Evolutionary conservation across 73 alveolate species (phyloP), one percentile per base, ranked within the genome.

Genomic region (Stentor roeselii): DNA sequence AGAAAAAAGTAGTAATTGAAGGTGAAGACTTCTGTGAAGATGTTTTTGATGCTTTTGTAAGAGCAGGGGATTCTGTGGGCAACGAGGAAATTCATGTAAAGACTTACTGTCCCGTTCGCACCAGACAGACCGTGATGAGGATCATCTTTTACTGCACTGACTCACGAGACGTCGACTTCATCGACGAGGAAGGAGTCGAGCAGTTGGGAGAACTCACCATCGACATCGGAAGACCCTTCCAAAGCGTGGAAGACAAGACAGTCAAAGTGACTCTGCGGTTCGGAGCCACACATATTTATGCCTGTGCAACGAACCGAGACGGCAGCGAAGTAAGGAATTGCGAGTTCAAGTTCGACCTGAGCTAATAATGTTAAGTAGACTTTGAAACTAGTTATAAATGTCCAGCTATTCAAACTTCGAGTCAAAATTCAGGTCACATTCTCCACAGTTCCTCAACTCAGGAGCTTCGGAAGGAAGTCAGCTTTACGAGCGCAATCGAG

Each of bases 21-120:
- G 99, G 99, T 11, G 99, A 96, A 74, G 99, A 96, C 39, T 96
- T 96, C 89, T 94, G 99, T 86, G 99, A 96, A 88, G 99, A 96
- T 90, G 99, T 96, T 39, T 96, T 96, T 86, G 99, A 96, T 85
- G 98, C 98, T 41, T 96, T 96, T 86, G 99, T 96, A 32, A 91
- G 93, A 88, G 91, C 91, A 83, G 95, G 95, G 60, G 98, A 95
- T 76, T 87, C 98, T 60, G 98, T 96, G 36, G 96, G 99, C n/a
- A 93, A 93, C 58, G 99, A 96, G 87, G 99, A 96, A 86, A 95
- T 93, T 42, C 97, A 93, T 78, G 94, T 93, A 59, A 96, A 96
- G 87, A 96, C 96, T 42, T 96, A 96, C 87, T 96, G 99, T 60
- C 99, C 99, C 34, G 99, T 96, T 4, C 86, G 99, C 86, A 94